A percentile compares a stretch with the other conserved stretches of the same genome.
Evolutionary conservation across 495 filamentous ascomycete genomes (phyloP).

Genomic region (Polyplosphaeria fusca): DNA sequence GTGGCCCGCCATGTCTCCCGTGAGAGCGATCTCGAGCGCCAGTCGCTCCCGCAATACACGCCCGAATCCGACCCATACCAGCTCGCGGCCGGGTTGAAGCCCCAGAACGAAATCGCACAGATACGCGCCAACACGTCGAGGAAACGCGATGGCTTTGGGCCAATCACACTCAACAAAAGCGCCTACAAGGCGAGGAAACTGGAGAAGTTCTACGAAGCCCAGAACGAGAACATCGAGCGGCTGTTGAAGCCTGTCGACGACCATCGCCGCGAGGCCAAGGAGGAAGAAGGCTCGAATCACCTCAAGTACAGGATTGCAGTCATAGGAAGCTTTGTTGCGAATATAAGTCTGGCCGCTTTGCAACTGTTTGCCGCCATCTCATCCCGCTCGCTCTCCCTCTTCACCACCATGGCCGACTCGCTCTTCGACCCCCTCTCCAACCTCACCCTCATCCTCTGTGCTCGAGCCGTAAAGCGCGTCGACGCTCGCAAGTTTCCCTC

Average conservation of each 20-base stretch:
- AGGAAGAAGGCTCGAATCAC: conserved; percentile 75
- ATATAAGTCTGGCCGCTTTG: conserved; percentile 70
- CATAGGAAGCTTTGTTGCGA: conserved; percentile 82
- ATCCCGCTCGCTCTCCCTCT: conserved; percentile 85
- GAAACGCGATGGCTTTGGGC: conserved; percentile 60
- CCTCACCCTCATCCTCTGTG: conserved; percentile 78
- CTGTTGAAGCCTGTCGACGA: conserved; percentile 92
- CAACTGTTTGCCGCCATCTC: conserved; percentile 87
- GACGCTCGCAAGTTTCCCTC: conserved; percentile 88
- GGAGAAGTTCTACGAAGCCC: conserved; percentile 79
- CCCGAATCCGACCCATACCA: conserved; percentile 73
- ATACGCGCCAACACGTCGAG: conserved; percentile 81
- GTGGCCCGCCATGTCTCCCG: conserved; percentile 46
- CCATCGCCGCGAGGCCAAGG: conserved; percentile 74
- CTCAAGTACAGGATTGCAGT: conserved; percentile 86
- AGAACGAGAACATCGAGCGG: conserved; percentile 90
- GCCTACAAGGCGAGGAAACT: conserved; percentile 58
- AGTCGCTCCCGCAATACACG: conserved; percentile 58
- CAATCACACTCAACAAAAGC: conserved; percentile 43
- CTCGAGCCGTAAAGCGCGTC: conserved; percentile 83
- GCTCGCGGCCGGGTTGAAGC: conserved; percentile 75
- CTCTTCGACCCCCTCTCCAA: conserved; percentile 95
- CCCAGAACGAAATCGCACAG: conserved; percentile 68
- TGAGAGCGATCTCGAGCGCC: conserved; percentile 56
- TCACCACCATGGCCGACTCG: conserved; percentile 97